These are phyloP conservation scores for Sugiyamaella japonica DNA, from an alignment of 1,139 yeast species.

Conservation along the genomic window DNA sequence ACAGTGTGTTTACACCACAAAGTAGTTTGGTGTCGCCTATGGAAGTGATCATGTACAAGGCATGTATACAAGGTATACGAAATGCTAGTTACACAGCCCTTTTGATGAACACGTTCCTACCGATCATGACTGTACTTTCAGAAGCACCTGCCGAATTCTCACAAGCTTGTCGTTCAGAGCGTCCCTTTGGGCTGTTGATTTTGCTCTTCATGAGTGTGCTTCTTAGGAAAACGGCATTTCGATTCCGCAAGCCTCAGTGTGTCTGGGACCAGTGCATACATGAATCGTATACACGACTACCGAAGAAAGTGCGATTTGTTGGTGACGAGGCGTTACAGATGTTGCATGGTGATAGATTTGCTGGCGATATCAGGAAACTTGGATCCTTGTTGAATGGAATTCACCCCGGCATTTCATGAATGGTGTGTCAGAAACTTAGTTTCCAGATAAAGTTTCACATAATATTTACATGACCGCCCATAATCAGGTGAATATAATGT, in stretches of 20 bases:
- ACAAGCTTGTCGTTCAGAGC: slow-evolving; percentile 8
- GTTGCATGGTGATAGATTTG: slow-evolving; percentile 6
- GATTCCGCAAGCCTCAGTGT: slow-evolving; percentile 2
- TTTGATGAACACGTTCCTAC: slow-evolving; percentile 8
- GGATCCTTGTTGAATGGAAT: neutral
- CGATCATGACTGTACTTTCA: slow-evolving; percentile 8
- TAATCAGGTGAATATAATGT: neutral
- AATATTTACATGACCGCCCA: neutral
- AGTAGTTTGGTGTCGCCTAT: neutral
- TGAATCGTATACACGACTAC: slow-evolving; percentile 8
- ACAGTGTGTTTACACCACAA: neutral
- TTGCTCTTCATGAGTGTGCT: slow-evolving; percentile 13
- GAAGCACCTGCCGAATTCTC: slow-evolving; percentile 11
- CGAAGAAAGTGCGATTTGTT: neutral
- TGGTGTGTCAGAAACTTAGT: neutral
- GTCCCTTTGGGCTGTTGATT: slow-evolving; percentile 17
- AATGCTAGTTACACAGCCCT: neutral
- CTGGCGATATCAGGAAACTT: slow-evolving; percentile 7
- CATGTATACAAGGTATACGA: slow-evolving; percentile 6
- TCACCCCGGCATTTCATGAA: neutral
- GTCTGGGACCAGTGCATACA: slow-evolving; percentile 16
- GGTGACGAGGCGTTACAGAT: slow-evolving; percentile 11
- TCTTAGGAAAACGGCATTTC: slow-evolving; percentile 7
- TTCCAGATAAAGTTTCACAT: slow-evolving; percentile 4
- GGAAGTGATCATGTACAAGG: neutral